Percentiles rank a stretch among this genome's conserved stretches.
These are phyloP conservation scores for Epithele typhae DNA, from an alignment of 768 basidiomycete genomes.

Conservation along the genomic window DNA sequence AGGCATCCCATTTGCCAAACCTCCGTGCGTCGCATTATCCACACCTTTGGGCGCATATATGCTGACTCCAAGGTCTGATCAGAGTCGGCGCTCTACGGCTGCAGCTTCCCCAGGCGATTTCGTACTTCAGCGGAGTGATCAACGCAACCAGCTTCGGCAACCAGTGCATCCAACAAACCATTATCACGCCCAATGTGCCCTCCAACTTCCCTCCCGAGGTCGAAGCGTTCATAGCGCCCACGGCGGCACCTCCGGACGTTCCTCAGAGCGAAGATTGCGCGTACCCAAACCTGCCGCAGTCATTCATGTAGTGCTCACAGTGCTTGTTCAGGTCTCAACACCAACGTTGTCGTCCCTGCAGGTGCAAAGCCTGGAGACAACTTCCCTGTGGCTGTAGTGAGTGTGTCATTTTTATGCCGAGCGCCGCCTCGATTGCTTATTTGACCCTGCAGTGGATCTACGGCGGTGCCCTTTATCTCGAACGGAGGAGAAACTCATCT, in stretches of 20 bases:
- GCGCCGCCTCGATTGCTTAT: no score
- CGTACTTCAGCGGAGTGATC: constrained; percentile 2
- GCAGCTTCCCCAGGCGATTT: constrained; percentile 10
- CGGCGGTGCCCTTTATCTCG: no score
- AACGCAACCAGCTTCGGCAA: constrained; percentile 17
- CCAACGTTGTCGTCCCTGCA: not conserved
- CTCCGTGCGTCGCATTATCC: no score
- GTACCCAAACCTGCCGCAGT: no score
- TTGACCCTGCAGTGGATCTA: no score
- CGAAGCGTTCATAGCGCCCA: constrained; percentile 13
- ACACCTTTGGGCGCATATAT: no score
- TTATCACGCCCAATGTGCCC: not conserved
- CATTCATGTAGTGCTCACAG: no score
- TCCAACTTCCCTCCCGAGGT: constrained; percentile 13
- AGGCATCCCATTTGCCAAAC: no score
- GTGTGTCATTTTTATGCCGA: no score
- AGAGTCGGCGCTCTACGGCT: constrained; percentile 20
- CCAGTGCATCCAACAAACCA: constrained; percentile 15
- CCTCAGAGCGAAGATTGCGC: constrained; percentile 16
- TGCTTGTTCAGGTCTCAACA: not conserved
- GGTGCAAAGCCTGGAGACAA: not conserved
- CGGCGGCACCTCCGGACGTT: not conserved
- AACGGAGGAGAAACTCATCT: no score
- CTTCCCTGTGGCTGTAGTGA: no score
- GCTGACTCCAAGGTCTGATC: not conserved